Percentiles rank a stretch among this genome's conserved stretches.
Evolutionary conservation across 2,329 filamentous ascomycete species (phyloP).

Genomic region (Nothophaeocryptopus gaeumannii): DNA sequence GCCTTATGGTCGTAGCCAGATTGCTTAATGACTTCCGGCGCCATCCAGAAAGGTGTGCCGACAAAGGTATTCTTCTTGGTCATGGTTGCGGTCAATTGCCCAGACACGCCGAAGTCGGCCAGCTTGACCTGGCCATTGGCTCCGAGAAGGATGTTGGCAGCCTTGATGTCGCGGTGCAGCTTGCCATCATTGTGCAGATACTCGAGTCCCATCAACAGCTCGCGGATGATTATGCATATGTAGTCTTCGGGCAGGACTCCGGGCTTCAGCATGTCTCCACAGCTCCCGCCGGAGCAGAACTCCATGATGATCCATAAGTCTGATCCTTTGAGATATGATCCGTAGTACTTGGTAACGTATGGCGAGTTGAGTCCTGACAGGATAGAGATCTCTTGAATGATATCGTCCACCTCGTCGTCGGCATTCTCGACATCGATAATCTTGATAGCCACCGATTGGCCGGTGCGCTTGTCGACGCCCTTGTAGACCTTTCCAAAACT

Average conservation of each 20-base stretch:
- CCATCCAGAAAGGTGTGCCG: conserved; percentile 99
- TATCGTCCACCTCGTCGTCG: conserved; percentile 98
- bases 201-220: conserved; percentile 83
- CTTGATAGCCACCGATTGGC: conserved; percentile 95
- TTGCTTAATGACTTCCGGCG: conserved; percentile 97
- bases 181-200: conserved; percentile 96
- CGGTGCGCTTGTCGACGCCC: conserved; percentile 90
- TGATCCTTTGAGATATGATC: conserved; percentile 91
- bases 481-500: conserved; percentile 99
- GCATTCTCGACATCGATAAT: conserved; percentile 98
- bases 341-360: conserved; percentile 96
- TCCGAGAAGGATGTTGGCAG: conserved; percentile 86
- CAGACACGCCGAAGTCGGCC: conserved; percentile 94
- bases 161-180: conserved; percentile 96
- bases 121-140: conserved; percentile 94
- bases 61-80: conserved; percentile 99
- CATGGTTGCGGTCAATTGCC: conserved; percentile 95
- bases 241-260: conserved; percentile 90
- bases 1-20: conserved; percentile 97
- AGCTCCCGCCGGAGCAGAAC: conserved; percentile 95
- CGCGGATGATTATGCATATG: conserved; percentile 90
- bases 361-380: conserved; percentile 92
- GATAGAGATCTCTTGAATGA: conserved; percentile 98
- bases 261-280: conserved; percentile 92
- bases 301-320: conserved; percentile 99